These are phyloP conservation scores for Chytriomyces sp. DNA, from an alignment of 192 early-diverging fungal species.

Conservation along the genomic window DNA sequence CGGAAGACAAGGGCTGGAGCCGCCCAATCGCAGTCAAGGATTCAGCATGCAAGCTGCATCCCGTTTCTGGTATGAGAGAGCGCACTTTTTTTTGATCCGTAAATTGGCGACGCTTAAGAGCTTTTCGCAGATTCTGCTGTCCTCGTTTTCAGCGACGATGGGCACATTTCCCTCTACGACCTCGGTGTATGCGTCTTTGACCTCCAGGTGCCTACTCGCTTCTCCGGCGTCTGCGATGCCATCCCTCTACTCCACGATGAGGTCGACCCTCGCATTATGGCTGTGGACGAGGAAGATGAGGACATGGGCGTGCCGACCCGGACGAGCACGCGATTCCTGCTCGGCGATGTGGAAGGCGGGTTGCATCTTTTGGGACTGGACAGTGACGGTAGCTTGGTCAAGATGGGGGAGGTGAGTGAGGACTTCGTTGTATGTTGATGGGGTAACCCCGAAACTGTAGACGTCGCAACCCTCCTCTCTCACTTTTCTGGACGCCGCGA, in stretches of 20 bases:
- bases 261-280: no score
- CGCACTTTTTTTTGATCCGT: no score
- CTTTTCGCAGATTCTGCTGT: slow-evolving; percentile 43
- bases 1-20: not conserved
- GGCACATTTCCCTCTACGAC: not conserved
- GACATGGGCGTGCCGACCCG: not conserved
- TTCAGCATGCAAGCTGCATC: not conserved
- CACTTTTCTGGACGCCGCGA: slow-evolving; percentile 67
- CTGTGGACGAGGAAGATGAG: not conserved
- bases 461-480: slow-evolving; percentile 32
- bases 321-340: slow-evolving; percentile 34
- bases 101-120: slow-evolving; percentile 31
- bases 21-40: slow-evolving; percentile 13
- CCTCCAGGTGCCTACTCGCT: not conserved
- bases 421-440: slow-evolving; percentile 6
- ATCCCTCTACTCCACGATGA: not conserved
- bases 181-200: not conserved
- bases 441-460: not conserved
- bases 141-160: slow-evolving; percentile 1
- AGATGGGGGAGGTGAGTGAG: slow-evolving; percentile 55
- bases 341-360: slow-evolving; percentile 68
- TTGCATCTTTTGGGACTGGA: slow-evolving; percentile 48
- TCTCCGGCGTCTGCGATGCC: not conserved
- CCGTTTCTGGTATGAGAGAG: not conserved
- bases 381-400: slow-evolving; percentile 30